phyloP scores from a whole-genome alignment of 495 filamentous ascomycete genomes.

The Tuber borchii region DNA sequence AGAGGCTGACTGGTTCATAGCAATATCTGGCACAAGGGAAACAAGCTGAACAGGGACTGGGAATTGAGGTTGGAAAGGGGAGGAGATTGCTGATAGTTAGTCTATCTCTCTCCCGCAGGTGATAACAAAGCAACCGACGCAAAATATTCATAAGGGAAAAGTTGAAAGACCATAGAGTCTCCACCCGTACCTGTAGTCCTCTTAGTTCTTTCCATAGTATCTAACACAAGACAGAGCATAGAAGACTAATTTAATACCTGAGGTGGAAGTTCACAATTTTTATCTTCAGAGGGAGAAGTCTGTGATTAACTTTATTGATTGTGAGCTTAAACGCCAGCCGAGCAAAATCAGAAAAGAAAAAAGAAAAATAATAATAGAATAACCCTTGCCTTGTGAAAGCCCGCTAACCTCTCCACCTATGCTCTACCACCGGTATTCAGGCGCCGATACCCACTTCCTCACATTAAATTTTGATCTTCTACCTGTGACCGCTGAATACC shows the following conservation, averaged over 20 bases:
- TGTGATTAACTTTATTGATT: background rate
- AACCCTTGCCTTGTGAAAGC: constrained; percentile 3
- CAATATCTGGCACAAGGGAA: background rate
- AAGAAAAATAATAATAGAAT: background rate
- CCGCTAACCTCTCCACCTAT: background rate
- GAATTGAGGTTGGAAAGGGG: background rate
- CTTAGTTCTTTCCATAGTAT: background rate
- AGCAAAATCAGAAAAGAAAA: background rate
- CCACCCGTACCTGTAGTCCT: background rate
- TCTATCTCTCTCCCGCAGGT: background rate
- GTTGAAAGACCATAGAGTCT: background rate
- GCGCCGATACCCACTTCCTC: background rate
- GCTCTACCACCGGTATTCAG: background rate
- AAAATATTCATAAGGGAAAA: background rate
- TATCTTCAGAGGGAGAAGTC: background rate
- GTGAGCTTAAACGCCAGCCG: background rate
- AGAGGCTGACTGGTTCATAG: background rate
- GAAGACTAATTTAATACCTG: background rate
- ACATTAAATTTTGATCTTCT: background rate
- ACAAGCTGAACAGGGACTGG: background rate
- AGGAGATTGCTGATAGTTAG: background rate
- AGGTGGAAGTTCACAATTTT: background rate
- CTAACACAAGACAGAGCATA: background rate
- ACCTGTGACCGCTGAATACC: background rate
- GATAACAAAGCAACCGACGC: background rate